Conservation (phyloP, 805 yeast species). For the Cyberlindnera xylosilytica region DNA sequence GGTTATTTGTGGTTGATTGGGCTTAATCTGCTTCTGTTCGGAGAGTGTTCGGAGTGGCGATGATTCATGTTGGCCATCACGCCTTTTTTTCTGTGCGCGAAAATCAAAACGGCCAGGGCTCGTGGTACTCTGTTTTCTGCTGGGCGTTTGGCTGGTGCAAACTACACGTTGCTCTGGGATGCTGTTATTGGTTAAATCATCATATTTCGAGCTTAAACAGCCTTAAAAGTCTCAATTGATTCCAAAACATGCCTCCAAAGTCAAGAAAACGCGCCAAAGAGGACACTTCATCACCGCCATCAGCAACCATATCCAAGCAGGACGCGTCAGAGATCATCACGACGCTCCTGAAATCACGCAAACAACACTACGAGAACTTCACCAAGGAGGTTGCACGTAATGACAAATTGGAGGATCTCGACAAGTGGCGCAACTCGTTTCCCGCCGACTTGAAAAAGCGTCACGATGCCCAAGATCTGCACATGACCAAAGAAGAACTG, state of each 20-base stretch:
- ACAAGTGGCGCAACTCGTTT: constrained; percentile 21
- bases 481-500: constrained; percentile 20
- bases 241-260: constrained; percentile 5
- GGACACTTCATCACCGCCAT: background rate
- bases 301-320: background rate
- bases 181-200: too few species aligned
- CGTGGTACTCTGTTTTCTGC: too few species aligned
- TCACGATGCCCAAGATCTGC: background rate
- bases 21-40: too few species aligned
- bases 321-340: constrained; percentile 1
- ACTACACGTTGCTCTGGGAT: too few species aligned
- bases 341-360: constrained; percentile 4
- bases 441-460: constrained; percentile 10
- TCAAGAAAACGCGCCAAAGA: background rate
- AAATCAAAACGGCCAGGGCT: background rate
- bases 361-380: constrained; percentile 8
- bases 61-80: background rate
- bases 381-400: constrained; percentile 7
- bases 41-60: too few species aligned
- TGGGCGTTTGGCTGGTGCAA: too few species aligned
- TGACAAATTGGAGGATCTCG: constrained; percentile 15
- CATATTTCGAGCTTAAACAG: too few species aligned
- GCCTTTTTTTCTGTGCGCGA: background rate
- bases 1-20: background rate
- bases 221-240: too few species aligned